Base-by-base conservation (phyloP, 2,329 filamentous ascomycete species). In the Alternaria atra region DNA sequence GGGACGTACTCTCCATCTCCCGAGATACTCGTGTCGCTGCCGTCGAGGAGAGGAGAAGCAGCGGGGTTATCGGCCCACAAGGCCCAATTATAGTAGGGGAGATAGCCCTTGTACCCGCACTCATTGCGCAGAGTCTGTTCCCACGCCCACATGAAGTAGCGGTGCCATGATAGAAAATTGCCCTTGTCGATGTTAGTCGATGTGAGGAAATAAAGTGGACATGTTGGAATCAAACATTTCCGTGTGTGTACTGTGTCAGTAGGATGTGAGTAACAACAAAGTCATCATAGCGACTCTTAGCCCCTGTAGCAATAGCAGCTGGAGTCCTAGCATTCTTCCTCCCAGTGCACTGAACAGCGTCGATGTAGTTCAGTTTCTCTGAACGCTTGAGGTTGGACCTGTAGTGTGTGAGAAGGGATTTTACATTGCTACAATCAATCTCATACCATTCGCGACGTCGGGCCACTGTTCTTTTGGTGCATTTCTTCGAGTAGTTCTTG, bases 51-150 rank as follows among this genome's bases (percentile, higher is more conserved):
- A 29, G 55, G 55, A 9, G 55, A 57, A 37, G 29, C 29, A 5
- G 29, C 20, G 13, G 55, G 55, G 32, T 57, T 27, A 30, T 57
- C 37, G n/a, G 46, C 47, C 55, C 55, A 57, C 30, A 35, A 23
- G 2, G 55, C 47, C 55, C 55, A 58, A 39, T 58, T 58, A 30
- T 58, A 52, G 40, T 58, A 58, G 13, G 47, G 39, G 13, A 58
- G 39, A 44, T 58, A 58, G 8, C 55, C 55, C 8, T 52, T 52
- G 12, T 58, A 58, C 2, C 55, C 55, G 55, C 80, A 81, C 54
- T 81, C 80, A 6, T 77, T 71, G n/a, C 68, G 75, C 4, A 82
- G 72, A 1, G 78, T 77, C 44, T 77, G 68, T 58, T 82, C 80
- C 63, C 79, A 81, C 2, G 72, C 63, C 70, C 81, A 77, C 15